Conservation (phyloP, 208 protist genomes). For the Sergeia podlipaevii region DNA sequence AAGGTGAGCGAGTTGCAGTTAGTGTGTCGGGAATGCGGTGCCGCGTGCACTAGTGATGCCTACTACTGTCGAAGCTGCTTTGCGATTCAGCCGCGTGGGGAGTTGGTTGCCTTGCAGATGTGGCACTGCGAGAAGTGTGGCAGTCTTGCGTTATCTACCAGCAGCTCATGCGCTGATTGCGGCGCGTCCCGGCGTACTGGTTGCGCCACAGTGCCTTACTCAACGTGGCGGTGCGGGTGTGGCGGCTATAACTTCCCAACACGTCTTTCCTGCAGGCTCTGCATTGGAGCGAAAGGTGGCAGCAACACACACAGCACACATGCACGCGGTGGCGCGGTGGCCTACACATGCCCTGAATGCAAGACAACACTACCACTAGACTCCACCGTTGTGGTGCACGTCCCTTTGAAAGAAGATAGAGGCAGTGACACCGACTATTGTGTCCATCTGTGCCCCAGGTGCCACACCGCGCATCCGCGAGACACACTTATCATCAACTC, state of each 20-base stretch:
- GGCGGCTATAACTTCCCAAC: constrained; percentile 54
- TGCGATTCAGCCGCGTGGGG: constrained; percentile 16
- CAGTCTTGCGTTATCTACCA: constrained; percentile 60
- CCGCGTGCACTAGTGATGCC: constrained; percentile 22
- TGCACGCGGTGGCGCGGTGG: background rate
- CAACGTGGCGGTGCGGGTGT: constrained; percentile 71
- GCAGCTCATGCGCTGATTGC: constrained; percentile 62
- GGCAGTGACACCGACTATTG: background rate
- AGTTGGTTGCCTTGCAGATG: constrained; percentile 29
- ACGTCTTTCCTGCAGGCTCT: constrained; percentile 31
- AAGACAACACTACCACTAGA: constrained; percentile 3
- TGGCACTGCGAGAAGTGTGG: constrained; percentile 67
- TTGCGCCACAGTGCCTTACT: constrained; percentile 35
- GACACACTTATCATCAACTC: constrained; percentile 47
- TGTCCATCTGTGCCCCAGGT: constrained; percentile 40
- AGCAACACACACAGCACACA: background rate
- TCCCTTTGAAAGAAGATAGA: background rate
- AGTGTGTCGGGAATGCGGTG: constrained; percentile 31
- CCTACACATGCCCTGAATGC: constrained; percentile 56
- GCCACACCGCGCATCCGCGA: constrained; percentile 55
- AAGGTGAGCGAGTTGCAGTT: background rate
- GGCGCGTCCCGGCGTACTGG: constrained; percentile 16
- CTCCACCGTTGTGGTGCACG: constrained; percentile 4
- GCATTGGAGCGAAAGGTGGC: constrained; percentile 12
- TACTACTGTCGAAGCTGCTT: constrained; percentile 72